phyloP scores from a whole-genome alignment of 2,329 filamentous ascomycete genomes.

The Cladorrhinum sp. region DNA sequence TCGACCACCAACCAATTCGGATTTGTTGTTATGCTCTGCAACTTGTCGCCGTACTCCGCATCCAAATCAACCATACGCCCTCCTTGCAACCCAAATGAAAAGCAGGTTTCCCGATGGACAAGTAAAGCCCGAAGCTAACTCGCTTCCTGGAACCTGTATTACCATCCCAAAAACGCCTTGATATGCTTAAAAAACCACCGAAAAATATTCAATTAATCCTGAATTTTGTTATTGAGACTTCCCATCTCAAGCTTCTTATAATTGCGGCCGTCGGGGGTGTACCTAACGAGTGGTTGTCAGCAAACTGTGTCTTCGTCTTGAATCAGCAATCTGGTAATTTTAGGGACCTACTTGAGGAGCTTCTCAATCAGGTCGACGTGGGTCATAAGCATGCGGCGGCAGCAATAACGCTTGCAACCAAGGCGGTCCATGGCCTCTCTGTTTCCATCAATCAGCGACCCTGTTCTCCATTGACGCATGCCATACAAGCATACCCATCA shows the following conservation, averaged over 20 bases:
- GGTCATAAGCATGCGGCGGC: conserved; percentile 98
- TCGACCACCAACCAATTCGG: neutral
- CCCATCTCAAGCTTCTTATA: conserved; percentile 55
- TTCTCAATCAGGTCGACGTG: conserved; percentile 99
- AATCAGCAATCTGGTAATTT: neutral
- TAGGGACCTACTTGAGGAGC: conserved; percentile 71
- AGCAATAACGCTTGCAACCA: conserved; percentile 94
- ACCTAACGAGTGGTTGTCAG: conserved; percentile 38
- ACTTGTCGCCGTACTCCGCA: neutral
- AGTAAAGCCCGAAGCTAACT: neutral
- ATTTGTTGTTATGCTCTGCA: neutral
- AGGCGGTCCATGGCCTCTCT: conserved; percentile 97
- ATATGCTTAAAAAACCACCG: conserved; percentile 8
- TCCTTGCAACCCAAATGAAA: conserved; percentile 1
- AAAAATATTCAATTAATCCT: neutral
- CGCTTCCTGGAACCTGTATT: conserved; percentile 5
- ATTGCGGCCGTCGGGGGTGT: conserved; percentile 61
- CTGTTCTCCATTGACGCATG: neutral
- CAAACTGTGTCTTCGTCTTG: neutral
- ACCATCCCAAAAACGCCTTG: conserved; percentile 12
- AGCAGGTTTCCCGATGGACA: neutral
- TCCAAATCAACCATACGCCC: conserved; percentile 19
- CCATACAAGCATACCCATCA: conserved; percentile 54
- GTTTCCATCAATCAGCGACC: conserved; percentile 30
- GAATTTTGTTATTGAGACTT: conserved; percentile 8